Base-by-base conservation (phyloP, 2,329 filamentous ascomycete species). In the Grosmannia huntii region DNA sequence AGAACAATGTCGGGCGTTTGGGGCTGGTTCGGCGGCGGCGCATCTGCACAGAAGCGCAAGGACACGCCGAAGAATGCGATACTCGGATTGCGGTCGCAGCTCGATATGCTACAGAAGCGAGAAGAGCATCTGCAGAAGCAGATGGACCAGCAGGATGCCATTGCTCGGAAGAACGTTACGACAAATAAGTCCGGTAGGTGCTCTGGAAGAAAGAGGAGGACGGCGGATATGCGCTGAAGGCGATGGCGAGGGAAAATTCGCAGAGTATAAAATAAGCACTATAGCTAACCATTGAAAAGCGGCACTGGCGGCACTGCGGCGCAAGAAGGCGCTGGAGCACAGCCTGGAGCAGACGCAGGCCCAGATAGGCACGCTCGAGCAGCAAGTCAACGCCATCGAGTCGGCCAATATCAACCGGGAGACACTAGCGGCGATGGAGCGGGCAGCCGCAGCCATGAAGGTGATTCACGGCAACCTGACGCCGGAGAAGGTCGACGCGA, bases 351-450 rank as follows among this genome's bases (percentile, higher is more conserved):
- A 96, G 74, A 97, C 92, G 1, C 81, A 83, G 60, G 83, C 87
- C 36, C 92, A 97, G 74, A 95, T 97, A 68, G 83, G 85, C 66
- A 95, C 94, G 25, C 79, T 99, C 51, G 94, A 99, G 72, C 87
- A 91, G 69, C 90, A 99, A 72, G 95, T 97, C 69, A 94, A 94
- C 72, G 86, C 89, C 60, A 97, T 99, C 76, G 94, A 99, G 74
- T 90, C 91, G 53, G 94, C 94, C 62, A 99, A 97, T 71, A 96
- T 99, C 77, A 99, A 99, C 79, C 86, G 92, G 74, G 91, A 96
- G 78, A 99, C 94, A 14, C 78, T 97, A 63, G 82, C 86, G 65
- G 92, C 91, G 9, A 96, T 99, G 90, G 86, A 95, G 81, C 86
- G 86, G 69, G 92, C 94, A 12, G 85, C 89, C 64, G 76, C 84